Conservation (phyloP, 768 basidiomycete genomes). For the Butyriboletus loyo region DNA sequence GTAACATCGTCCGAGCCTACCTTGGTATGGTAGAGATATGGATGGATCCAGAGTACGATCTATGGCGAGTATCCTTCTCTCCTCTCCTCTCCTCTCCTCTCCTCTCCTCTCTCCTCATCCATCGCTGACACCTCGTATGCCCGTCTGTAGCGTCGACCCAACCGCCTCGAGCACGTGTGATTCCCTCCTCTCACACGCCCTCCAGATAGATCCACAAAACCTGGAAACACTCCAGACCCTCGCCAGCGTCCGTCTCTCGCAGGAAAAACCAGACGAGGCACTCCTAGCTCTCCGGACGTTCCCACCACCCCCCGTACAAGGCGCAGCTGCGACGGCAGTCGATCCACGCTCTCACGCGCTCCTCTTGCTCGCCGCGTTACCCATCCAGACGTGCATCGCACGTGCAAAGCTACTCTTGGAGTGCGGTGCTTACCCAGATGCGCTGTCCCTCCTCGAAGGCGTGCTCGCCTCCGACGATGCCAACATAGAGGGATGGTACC, state of each 20-base stretch:
- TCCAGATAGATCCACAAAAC: conserved; percentile 71
- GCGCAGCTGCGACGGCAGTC: background rate
- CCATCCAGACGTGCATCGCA: conserved; percentile 66
- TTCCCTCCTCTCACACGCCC: conserved; percentile 65
- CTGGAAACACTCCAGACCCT: conserved; percentile 76
- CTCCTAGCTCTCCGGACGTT: conserved; percentile 34
- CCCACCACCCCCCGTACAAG: conserved; percentile 14
- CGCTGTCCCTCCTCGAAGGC: conserved; percentile 72
- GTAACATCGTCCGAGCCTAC: conserved; percentile 72
- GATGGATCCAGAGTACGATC: conserved; percentile 89
- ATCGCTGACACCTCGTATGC: background rate
- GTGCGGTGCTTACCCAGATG: conserved; percentile 64
- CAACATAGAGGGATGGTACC: conserved; percentile 89
- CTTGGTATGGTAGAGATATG: conserved; percentile 92
- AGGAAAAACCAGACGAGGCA: conserved; percentile 81
- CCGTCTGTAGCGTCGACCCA: conserved; percentile 64
- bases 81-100: background rate
- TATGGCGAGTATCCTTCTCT: conserved; percentile 57
- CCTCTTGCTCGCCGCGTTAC: conserved; percentile 32
- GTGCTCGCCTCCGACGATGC: conserved; percentile 80
- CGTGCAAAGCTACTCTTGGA: conserved; percentile 85
- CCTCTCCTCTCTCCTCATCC: background rate
- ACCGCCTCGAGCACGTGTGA: conserved; percentile 83
- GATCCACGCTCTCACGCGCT: conserved; percentile 36
- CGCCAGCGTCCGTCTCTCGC: conserved; percentile 86